phyloP scores from a whole-genome alignment of 352 stramenopile genomes.

The Phytopythium cucurbitacearum region DNA sequence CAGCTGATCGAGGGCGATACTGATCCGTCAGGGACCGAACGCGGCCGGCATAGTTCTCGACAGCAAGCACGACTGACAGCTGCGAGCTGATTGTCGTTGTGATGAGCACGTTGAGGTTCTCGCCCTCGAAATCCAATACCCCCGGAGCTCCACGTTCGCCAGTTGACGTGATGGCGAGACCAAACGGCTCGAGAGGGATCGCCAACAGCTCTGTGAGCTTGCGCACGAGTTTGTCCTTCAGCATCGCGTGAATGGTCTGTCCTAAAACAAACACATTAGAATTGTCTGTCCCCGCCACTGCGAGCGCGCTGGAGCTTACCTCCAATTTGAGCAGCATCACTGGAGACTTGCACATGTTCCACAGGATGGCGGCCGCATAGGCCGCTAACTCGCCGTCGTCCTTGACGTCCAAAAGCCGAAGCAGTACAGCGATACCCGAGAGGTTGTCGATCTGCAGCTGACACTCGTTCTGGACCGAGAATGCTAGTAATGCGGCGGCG shows the following conservation, averaged over 20 bases:
- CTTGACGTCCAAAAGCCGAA: conserved; percentile 38
- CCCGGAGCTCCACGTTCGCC: conserved; percentile 37
- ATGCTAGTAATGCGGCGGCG: conserved; percentile 51
- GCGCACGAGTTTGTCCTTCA: conserved; percentile 48
- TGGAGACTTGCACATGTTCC: conserved; percentile 69
- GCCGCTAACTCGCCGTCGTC: conserved; percentile 34
- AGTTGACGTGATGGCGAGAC: conserved; percentile 32
- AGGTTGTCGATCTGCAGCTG: conserved; percentile 63
- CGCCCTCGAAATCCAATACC: conserved; percentile 49
- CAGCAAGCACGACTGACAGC: conserved; percentile 38
- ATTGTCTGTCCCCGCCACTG: neutral
- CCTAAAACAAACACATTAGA: neutral
- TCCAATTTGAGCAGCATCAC: conserved; percentile 66
- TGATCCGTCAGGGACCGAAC: conserved; percentile 37
- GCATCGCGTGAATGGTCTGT: conserved; percentile 59
- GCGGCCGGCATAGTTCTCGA: conserved; percentile 56
- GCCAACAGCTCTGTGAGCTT: conserved; percentile 48
- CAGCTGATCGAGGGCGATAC: conserved; percentile 16
- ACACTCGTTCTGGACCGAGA: conserved; percentile 67
- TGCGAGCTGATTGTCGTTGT: conserved; percentile 40
- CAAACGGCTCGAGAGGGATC: conserved; percentile 44
- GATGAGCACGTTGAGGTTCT: conserved; percentile 59
- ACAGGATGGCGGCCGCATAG: conserved; percentile 49
- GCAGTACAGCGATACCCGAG: conserved; percentile 32
- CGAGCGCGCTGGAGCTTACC: conserved; percentile 10